Evolutionary conservation across 768 basidiomycete genomes (phyloP).

Genomic region (Tricholoma terreum): DNA sequence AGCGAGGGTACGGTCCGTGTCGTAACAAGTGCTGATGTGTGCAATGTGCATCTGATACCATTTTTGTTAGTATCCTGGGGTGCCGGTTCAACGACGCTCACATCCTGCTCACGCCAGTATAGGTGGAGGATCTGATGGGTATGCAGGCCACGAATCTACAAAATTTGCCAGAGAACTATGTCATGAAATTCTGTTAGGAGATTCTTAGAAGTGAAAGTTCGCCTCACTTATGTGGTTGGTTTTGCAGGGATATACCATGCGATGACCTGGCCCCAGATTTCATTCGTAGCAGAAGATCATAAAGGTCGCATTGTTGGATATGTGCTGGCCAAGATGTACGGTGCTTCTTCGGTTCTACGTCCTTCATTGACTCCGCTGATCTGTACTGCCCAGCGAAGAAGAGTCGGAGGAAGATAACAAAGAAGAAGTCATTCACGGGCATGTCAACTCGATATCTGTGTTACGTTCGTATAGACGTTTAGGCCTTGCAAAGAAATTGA

Average conservation of each 20-base stretch:
- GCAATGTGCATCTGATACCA: not conserved
- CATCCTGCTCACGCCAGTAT: slow-evolving; percentile 10
- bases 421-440: slow-evolving; percentile 63
- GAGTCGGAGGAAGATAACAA: slow-evolving; percentile 50
- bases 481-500: slow-evolving; percentile 90
- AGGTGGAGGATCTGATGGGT: slow-evolving; percentile 85
- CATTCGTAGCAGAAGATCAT: slow-evolving; percentile 88
- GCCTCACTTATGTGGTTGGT: not conserved
- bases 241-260: slow-evolving; percentile 80
- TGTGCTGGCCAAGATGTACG: slow-evolving; percentile 92
- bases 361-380: not conserved
- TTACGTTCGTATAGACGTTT: slow-evolving; percentile 86
- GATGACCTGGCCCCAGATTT: slow-evolving; percentile 91
- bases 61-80: not conserved
- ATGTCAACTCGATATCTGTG: slow-evolving; percentile 96
- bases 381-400: slow-evolving; percentile 28
- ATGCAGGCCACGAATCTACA: slow-evolving; percentile 95
- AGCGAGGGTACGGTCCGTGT: slow-evolving; percentile 36
- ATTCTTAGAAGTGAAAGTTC: not conserved
- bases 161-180: slow-evolving; percentile 91
- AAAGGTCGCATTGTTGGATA: slow-evolving; percentile 92
- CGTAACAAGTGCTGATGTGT: not conserved
- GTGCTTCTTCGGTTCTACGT: slow-evolving; percentile 3
- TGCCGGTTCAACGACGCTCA: not conserved
- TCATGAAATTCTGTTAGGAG: slow-evolving; percentile 69